These are phyloP conservation scores for Ustilago cynodontis DNA, from an alignment of 1,284 basidiomycete genomes.

Conservation along the genomic window DNA sequence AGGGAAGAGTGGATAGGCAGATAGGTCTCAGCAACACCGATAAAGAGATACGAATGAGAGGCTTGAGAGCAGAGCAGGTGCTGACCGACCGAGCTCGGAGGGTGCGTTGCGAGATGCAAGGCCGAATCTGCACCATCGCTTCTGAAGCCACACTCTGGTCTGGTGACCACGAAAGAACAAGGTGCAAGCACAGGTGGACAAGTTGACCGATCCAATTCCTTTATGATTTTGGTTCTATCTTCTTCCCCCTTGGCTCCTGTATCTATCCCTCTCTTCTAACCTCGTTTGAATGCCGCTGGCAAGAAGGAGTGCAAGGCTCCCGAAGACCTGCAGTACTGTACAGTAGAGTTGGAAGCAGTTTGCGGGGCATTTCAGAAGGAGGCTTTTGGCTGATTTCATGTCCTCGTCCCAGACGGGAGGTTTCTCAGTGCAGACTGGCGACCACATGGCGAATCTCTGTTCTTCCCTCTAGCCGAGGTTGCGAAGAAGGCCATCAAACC, in stretches of 20 bases:
- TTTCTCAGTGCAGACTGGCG: background rate
- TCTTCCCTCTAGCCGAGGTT: background rate
- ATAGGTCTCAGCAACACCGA: background rate
- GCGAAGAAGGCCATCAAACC: background rate
- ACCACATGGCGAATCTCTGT: conserved; percentile 6
- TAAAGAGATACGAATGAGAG: background rate
- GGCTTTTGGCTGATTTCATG: no score
- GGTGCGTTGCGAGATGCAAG: background rate
- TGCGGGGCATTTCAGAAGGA: no score
- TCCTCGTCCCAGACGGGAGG: background rate
- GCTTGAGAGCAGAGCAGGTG: background rate
- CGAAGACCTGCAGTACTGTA: background rate
- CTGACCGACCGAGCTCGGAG: conserved; percentile 26
- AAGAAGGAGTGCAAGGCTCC: no score
- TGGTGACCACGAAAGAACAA: background rate
- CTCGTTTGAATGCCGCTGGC: no score
- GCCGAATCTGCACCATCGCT: conserved; percentile 1
- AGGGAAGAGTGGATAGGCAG: background rate
- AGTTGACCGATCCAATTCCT: conserved; percentile 6
- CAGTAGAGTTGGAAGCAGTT: background rate
- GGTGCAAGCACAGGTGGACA: no score
- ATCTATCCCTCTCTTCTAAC: background rate
- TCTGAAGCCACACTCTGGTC: background rate
- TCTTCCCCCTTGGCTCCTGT: background rate
- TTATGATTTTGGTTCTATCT: background rate